Evolutionary conservation across 2,329 filamentous ascomycete genomes (phyloP).

Genomic region (Neospermospora avenae): DNA sequence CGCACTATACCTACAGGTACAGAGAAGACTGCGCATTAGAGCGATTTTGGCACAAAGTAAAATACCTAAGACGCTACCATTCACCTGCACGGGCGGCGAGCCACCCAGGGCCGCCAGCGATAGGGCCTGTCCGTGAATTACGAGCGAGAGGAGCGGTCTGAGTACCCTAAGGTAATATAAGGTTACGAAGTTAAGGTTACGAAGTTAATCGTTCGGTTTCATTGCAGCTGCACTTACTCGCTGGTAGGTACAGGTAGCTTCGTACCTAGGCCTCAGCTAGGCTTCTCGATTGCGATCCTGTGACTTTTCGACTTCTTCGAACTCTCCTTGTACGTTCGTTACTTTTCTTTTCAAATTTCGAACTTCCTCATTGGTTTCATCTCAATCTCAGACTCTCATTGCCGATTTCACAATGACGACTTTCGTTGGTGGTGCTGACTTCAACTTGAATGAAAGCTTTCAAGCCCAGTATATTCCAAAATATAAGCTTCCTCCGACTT

Average conservation of each 20-base stretch:
- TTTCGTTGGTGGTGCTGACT: constrained; percentile 31
- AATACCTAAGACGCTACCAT: no score
- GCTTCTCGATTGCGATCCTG: background rate
- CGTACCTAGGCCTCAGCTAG: no score
- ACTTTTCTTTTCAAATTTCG: background rate
- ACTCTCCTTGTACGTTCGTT: constrained; percentile 7
- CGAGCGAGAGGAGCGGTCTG: no score
- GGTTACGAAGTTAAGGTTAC: no score
- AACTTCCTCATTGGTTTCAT: background rate
- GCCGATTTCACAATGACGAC: constrained; percentile 12
- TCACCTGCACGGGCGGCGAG: no score
- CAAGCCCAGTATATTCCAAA: constrained; percentile 34
- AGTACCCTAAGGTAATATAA: no score
- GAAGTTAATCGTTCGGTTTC: background rate
- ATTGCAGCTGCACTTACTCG: constrained; percentile 5
- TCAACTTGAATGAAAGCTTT: constrained; percentile 34
- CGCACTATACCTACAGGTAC: no score
- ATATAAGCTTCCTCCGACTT: constrained; percentile 29
- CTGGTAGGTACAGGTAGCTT: background rate
- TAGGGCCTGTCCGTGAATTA: no score
- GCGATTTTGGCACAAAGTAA: background rate
- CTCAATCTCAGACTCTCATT: background rate
- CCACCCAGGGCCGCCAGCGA: no score
- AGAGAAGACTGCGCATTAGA: background rate
- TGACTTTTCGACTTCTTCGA: constrained; percentile 2